These are phyloP conservation scores for Pseudoneurospora amorphoporcata DNA, from an alignment of 495 filamentous ascomycete genomes.

Conservation along the genomic window DNA sequence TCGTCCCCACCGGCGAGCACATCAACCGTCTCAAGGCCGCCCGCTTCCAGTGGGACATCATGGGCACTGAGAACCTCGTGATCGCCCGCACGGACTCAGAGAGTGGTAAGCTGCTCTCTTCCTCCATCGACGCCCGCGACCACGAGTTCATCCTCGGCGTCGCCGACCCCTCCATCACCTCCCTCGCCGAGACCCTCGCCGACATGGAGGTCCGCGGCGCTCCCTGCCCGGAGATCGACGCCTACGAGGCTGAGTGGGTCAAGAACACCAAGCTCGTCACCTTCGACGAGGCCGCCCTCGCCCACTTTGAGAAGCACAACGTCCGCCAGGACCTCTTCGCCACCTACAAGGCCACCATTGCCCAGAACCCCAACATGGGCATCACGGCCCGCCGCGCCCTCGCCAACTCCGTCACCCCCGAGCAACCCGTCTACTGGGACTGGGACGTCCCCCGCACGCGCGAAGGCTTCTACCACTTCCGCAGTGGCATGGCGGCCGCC, in stretches of 20 bases:
- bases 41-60: conserved; percentile 95
- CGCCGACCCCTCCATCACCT: conserved; percentile 55
- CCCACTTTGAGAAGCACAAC: conserved; percentile 56
- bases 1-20: conserved; percentile 90
- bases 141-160: conserved; percentile 94
- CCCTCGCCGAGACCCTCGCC: conserved; percentile 83
- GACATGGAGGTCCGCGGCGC: conserved; percentile 77
- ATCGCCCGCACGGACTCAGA: conserved; percentile 95
- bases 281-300: conserved; percentile 80
- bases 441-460: conserved; percentile 91
- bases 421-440: conserved; percentile 58
- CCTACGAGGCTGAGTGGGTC: conserved; percentile 81
- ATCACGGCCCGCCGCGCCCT: conserved; percentile 64
- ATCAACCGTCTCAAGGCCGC: conserved; percentile 89
- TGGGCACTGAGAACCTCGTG: conserved; percentile 88
- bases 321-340: conserved; percentile 50
- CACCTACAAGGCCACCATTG: conserved; percentile 51
- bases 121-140: conserved; percentile 83
- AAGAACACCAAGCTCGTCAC: conserved; percentile 77
- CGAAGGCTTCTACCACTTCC: conserved; percentile 95
- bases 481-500: conserved; percentile 74
- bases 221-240: conserved; percentile 67
- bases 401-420: conserved; percentile 49
- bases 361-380: conserved; percentile 56
- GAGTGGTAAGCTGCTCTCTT: conserved; percentile 80